A percentile compares a stretch with the other conserved stretches of the same genome.
phyloP scores from a whole-genome alignment of 176 grass and related monocot genomes.

The Canna indica region DNA sequence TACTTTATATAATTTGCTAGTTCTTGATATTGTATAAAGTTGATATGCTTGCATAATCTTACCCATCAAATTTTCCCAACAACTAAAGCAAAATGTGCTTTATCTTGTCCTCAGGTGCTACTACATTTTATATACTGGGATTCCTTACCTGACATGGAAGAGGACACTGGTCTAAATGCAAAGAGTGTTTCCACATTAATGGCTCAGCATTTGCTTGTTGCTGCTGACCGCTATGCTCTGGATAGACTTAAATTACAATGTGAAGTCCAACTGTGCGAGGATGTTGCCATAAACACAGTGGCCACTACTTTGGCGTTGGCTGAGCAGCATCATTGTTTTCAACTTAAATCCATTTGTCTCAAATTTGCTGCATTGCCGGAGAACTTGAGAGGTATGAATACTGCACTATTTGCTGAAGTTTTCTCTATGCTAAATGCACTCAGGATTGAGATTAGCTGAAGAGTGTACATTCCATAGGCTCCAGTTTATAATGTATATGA shows the following conservation, averaged over 20 bases:
- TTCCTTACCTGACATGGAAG: constrained; percentile 69
- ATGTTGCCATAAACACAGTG: constrained; percentile 95
- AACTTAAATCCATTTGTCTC: constrained; percentile 89
- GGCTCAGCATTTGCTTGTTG: constrained; percentile 92
- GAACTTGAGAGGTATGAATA: constrained; percentile 76
- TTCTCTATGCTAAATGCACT: not conserved
- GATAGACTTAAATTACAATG: constrained; percentile 88
- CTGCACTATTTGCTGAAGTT: not conserved
- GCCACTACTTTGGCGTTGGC: constrained; percentile 92
- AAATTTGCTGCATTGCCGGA: constrained; percentile 83
- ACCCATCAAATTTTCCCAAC: not conserved
- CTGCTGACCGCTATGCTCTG: constrained; percentile 84
- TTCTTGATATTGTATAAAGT: no score
- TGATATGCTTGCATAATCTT: not conserved
- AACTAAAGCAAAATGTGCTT: constrained; percentile 6
- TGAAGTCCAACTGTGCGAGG: constrained; percentile 63
- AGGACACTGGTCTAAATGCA: constrained; percentile 67
- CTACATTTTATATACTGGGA: constrained; percentile 99
- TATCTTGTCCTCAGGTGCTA: constrained; percentile 47
- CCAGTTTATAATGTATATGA: not conserved
- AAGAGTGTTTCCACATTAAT: constrained; percentile 83
- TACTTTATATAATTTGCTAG: no score
- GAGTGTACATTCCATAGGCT: not conserved
- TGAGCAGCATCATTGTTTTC: constrained; percentile 90
- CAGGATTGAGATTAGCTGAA: not conserved